A percentile compares a stretch with the other conserved stretches of the same genome.
These are phyloP conservation scores for Craterostigma plantagineum DNA, from an alignment of 257 asterid genomes.

Conservation along the genomic window DNA sequence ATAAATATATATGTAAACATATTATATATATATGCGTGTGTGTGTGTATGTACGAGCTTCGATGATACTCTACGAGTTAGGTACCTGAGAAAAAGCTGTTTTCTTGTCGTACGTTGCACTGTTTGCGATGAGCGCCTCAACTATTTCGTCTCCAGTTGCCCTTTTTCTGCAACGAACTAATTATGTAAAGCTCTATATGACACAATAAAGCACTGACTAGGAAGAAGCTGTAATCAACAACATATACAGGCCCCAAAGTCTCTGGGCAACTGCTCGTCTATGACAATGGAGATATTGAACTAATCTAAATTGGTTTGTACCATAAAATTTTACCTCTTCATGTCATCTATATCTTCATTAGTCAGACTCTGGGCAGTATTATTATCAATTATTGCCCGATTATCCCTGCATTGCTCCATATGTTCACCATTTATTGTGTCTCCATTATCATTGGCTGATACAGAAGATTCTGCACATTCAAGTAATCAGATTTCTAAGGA, in stretches of 20 bases:
- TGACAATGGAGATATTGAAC: not conserved
- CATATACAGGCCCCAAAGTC: no score
- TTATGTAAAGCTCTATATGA: no score
- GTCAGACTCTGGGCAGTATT: constrained; percentile 83
- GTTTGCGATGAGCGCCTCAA: constrained; percentile 80
- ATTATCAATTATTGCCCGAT: constrained; percentile 70
- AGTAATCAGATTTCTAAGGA: no score
- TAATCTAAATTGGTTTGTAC: not conserved
- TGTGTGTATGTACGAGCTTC: not conserved
- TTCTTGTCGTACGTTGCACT: constrained; percentile 90
- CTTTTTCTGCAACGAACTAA: no score
- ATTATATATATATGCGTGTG: constrained; percentile 10
- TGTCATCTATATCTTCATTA: constrained; percentile 60
- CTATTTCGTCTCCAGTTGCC: constrained; percentile 62
- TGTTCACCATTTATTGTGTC: constrained; percentile 23
- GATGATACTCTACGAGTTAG: not conserved
- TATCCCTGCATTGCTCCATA: constrained; percentile 50
- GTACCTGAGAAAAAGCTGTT: constrained; percentile 88
- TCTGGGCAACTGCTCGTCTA: no score
- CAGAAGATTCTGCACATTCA: constrained; percentile 9
- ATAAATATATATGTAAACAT: constrained; percentile 8
- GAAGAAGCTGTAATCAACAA: no score
- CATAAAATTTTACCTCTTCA: constrained; percentile 43
- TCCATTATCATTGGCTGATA: constrained; percentile 28
- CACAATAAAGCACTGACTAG: no score